Evolutionary conservation across 441 rosid genomes (phyloP).

Genomic region (Omphalea diandra): DNA sequence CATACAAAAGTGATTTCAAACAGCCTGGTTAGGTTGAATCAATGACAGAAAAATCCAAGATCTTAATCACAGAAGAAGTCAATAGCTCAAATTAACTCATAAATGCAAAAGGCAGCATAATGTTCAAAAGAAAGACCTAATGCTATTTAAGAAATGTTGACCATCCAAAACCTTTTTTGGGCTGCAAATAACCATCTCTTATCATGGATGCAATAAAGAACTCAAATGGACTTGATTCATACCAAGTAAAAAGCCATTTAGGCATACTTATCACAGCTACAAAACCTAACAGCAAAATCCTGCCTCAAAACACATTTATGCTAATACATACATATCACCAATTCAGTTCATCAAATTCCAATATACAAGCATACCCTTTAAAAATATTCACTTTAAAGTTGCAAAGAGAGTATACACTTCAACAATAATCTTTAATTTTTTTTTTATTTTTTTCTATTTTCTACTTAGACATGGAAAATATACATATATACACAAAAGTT

Average conservation of each 20-base stretch:
- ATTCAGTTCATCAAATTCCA: too few species aligned
- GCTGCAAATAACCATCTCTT: background rate
- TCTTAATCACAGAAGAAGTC: background rate
- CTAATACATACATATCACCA: background rate
- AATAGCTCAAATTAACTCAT: background rate
- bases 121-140: background rate
- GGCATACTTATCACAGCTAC: background rate
- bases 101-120: too few species aligned
- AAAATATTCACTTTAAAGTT: background rate
- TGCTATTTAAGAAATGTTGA: background rate
- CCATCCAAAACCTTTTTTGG: background rate
- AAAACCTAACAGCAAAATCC: background rate
- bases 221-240: background rate
- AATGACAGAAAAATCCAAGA: background rate
- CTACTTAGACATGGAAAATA: background rate
- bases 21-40: background rate
- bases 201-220: background rate
- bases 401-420: background rate
- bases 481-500: background rate
- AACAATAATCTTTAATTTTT: background rate
- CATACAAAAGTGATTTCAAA: background rate
- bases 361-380: too few species aligned
- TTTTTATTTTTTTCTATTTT: too few species aligned
- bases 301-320: background rate
- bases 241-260: background rate